phyloP scores from a whole-genome alignment of 2,329 filamentous ascomycete species.

The Trichoderma atroviride region DNA sequence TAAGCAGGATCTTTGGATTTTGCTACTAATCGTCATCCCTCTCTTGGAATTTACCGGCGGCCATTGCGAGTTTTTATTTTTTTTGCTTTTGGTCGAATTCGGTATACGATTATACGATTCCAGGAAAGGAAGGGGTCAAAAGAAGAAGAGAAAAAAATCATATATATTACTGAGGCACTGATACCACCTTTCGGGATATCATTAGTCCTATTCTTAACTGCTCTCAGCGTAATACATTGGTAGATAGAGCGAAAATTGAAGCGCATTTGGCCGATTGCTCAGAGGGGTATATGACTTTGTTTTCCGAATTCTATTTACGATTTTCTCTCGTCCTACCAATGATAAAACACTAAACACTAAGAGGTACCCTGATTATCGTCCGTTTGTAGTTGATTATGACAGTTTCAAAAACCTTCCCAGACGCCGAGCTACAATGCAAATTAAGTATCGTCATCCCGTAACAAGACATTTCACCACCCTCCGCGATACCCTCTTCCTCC shows the following conservation, averaged over 20 bases:
- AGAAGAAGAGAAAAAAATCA: neutral
- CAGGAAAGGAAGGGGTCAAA: neutral
- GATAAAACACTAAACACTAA: constrained; percentile 1
- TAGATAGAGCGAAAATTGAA: neutral
- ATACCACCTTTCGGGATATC: constrained; percentile 1
- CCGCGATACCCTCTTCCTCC: constrained; percentile 55
- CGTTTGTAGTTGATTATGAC: constrained; percentile 7
- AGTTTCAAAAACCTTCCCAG: constrained; percentile 3
- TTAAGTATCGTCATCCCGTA: constrained; percentile 5
- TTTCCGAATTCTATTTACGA: constrained; percentile 20
- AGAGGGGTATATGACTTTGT: constrained; percentile 12
- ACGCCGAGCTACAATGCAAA: constrained; percentile 30
- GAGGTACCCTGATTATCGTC: constrained; percentile 7
- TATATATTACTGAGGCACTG: neutral
- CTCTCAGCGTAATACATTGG: constrained; percentile 14
- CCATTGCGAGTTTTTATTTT: neutral
- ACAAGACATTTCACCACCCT: constrained; percentile 45
- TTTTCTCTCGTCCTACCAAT: constrained; percentile 1
- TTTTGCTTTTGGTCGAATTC: neutral
- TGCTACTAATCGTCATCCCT: neutral
- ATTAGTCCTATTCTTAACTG: neutral
- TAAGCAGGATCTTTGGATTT: neutral
- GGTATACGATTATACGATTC: constrained; percentile 1
- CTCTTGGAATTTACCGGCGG: neutral
- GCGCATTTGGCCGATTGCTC: neutral